Evolutionary conservation across 2,329 filamentous ascomycete species (phyloP).

Genomic region (Rutstroemia sp.): DNA sequence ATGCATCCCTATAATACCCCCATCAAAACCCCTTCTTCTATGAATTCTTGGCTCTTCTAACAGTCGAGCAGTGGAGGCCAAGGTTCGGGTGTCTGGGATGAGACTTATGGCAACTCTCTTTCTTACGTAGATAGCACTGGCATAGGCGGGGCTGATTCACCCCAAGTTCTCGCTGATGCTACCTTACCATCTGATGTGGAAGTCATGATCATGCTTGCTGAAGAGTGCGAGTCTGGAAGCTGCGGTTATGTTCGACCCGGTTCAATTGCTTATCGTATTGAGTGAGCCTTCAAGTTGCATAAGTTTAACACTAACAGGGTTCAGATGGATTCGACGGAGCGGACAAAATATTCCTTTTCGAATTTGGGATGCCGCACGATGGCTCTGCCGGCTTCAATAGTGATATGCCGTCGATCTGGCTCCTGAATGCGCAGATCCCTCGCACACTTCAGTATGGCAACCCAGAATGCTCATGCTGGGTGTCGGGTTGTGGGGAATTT

Average conservation of each 20-base stretch:
- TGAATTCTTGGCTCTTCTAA: background rate
- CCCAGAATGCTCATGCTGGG: slow-evolving; percentile 64
- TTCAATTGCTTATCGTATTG: slow-evolving; percentile 42
- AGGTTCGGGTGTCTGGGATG: slow-evolving; percentile 46
- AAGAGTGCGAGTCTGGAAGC: slow-evolving; percentile 37
- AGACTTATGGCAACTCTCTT: slow-evolving; percentile 9
- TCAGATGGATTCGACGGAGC: slow-evolving; percentile 63
- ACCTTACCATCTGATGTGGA: slow-evolving; percentile 42
- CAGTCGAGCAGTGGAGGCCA: slow-evolving; percentile 35
- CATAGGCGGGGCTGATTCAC: slow-evolving; percentile 37
- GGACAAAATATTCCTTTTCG: slow-evolving; percentile 65
- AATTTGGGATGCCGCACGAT: slow-evolving; percentile 66
- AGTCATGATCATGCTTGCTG: slow-evolving; percentile 43
- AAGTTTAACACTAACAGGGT: slow-evolving; percentile 9
- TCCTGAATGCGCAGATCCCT: slow-evolving; percentile 66
- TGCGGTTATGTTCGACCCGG: slow-evolving; percentile 43
- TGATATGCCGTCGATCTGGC: slow-evolving; percentile 71
- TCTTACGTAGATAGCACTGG: slow-evolving; percentile 37
- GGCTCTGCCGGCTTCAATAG: slow-evolving; percentile 40
- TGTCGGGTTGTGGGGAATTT: slow-evolving; percentile 63
- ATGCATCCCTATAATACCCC: too few species aligned
- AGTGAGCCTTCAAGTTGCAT: background rate
- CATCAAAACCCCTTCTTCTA: too few species aligned
- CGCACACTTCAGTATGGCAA: slow-evolving; percentile 61
- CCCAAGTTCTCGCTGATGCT: slow-evolving; percentile 42